These are phyloP conservation scores for Backusella parvicylindrica DNA, from an alignment of 192 early-diverging fungal genomes.

Conservation along the genomic window DNA sequence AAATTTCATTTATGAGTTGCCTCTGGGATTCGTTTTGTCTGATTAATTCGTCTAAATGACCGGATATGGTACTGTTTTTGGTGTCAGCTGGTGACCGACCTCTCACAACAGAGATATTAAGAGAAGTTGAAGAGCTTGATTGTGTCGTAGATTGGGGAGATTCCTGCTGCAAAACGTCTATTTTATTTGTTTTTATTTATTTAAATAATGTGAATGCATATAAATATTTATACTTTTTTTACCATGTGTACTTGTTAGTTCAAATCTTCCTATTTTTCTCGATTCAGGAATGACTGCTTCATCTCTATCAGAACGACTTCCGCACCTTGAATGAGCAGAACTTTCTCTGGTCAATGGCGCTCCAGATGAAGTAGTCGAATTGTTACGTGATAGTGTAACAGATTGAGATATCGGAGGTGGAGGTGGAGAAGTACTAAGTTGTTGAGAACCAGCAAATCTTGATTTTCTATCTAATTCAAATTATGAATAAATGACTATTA, in stretches of 20 bases:
- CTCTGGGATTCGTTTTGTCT: constrained; percentile 47
- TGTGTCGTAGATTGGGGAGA: constrained; percentile 34
- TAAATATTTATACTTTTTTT: not conserved
- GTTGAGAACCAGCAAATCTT: not conserved
- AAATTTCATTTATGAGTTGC: constrained; percentile 33
- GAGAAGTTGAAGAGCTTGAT: constrained; percentile 29
- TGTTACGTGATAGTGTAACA: constrained; percentile 22
- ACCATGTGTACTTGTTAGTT: constrained; percentile 11
- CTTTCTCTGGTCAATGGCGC: not conserved
- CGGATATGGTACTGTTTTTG: constrained; percentile 17
- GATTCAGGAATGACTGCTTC: constrained; percentile 12
- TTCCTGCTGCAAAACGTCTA: not conserved
- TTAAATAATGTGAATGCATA: not conserved
- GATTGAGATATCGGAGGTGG: not conserved
- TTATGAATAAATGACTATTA: not conserved
- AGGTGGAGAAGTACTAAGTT: not conserved
- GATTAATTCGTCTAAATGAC: constrained; percentile 39
- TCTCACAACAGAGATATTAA: not conserved
- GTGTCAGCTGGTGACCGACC: constrained; percentile 24
- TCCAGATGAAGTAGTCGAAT: not conserved
- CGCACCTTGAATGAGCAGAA: not conserved
- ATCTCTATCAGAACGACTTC: constrained; percentile 1
- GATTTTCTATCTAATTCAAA: constrained; percentile 10
- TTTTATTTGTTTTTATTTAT: not conserved
- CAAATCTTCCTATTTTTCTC: constrained; percentile 29